Percentiles rank a stretch among this genome's conserved stretches.
phyloP scores from a whole-genome alignment of 2,329 filamentous ascomycete genomes.

The Sclerotiophoma versabilis region DNA sequence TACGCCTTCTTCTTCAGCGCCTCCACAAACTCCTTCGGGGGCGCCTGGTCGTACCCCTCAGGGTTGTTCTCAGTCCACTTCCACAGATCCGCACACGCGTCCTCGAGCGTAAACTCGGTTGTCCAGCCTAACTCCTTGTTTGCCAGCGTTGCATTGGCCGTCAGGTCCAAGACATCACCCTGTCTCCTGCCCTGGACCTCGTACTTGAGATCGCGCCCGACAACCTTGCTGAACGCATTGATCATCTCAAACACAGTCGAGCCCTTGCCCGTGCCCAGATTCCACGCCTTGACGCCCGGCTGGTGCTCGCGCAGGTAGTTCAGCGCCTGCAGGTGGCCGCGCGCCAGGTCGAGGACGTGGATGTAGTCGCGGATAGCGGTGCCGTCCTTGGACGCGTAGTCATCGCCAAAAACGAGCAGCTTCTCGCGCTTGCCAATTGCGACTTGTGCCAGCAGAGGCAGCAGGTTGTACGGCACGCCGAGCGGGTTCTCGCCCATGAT shows the following conservation, averaged over 20 bases:
- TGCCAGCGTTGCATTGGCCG: slow-evolving; percentile 85
- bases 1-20: slow-evolving; percentile 47
- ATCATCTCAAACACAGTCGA: slow-evolving; percentile 98
- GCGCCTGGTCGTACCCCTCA: slow-evolving; percentile 88
- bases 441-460: slow-evolving; percentile 93
- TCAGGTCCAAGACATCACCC: slow-evolving; percentile 93
- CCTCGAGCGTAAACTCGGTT: slow-evolving; percentile 86
- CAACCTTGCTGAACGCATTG: slow-evolving; percentile 87
- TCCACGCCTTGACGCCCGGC: slow-evolving; percentile 94
- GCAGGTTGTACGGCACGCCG: slow-evolving; percentile 92
- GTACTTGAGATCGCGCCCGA: slow-evolving; percentile 86
- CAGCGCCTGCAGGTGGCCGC: slow-evolving; percentile 85
- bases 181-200: slow-evolving; percentile 81
- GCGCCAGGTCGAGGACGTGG: slow-evolving; percentile 88
- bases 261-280: slow-evolving; percentile 91
- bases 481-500: slow-evolving; percentile 99
- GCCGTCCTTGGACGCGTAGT: slow-evolving; percentile 89
- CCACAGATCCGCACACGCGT: slow-evolving; percentile 95
- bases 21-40: slow-evolving; percentile 81
- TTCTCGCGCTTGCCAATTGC: slow-evolving; percentile 95
- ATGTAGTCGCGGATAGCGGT: slow-evolving; percentile 98
- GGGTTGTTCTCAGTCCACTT: slow-evolving; percentile 97
- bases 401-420: slow-evolving; percentile 91
- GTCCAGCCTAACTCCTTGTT: slow-evolving; percentile 93
- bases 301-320: slow-evolving; percentile 85